phyloP scores from a whole-genome alignment of 2,329 filamentous ascomycete genomes.

The Cladophialophora yegresii region DNA sequence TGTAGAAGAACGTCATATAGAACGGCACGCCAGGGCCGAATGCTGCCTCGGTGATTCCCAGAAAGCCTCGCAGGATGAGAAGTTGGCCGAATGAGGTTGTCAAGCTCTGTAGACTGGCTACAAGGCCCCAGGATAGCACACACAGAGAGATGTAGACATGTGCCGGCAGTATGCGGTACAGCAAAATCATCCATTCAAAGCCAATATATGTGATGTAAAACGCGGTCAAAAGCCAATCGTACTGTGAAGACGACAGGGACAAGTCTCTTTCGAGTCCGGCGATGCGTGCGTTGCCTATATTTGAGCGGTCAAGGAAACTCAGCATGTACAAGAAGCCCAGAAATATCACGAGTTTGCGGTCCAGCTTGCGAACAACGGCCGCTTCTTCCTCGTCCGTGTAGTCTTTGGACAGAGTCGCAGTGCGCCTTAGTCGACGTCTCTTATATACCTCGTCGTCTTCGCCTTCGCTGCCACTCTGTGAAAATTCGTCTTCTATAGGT shows the following conservation, averaged over 20 bases:
- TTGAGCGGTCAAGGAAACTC: conserved; percentile 82
- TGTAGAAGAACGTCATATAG: conserved; percentile 66
- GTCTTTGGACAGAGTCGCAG: conserved; percentile 54
- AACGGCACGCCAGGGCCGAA: conserved; percentile 66
- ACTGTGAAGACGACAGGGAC: conserved; percentile 57
- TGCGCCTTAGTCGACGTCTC: conserved; percentile 18
- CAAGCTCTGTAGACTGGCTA: conserved; percentile 62
- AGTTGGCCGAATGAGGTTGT: conserved; percentile 59
- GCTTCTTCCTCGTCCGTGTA: conserved; percentile 70
- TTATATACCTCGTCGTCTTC: conserved; percentile 19
- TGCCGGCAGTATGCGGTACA: conserved; percentile 62
- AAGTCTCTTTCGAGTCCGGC: conserved; percentile 60
- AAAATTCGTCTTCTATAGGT: conserved; percentile 3
- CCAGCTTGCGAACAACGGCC: conserved; percentile 71
- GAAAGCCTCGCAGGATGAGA: conserved; percentile 43
- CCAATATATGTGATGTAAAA: conserved; percentile 67
- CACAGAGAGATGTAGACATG: conserved; percentile 62
- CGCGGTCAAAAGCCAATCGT: conserved; percentile 62
- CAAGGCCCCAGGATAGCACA: conserved; percentile 76
- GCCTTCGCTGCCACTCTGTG: conserved; percentile 18
- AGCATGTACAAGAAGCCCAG: conserved; percentile 81
- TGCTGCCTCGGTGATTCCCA: conserved; percentile 62
- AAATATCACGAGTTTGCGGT: conserved; percentile 75
- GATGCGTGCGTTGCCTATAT: conserved; percentile 65
- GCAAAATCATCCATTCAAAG: conserved; percentile 67